Evolutionary conservation across 2,329 filamentous ascomycete species (phyloP), one percentile per base, ranked within the genome.

Genomic region (Neospermospora avenae): DNA sequence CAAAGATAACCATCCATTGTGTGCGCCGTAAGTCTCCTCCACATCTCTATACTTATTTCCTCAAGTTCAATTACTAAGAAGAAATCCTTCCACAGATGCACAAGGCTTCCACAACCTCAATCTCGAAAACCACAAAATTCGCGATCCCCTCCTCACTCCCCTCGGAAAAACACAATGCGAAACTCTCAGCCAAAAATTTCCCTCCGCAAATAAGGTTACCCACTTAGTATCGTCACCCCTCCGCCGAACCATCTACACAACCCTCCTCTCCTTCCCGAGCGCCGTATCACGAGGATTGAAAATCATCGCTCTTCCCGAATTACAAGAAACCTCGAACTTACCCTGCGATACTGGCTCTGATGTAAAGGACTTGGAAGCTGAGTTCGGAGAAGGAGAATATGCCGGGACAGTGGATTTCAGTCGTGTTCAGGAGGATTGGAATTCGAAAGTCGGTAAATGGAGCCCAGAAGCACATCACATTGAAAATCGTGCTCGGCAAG

Each of bases 101-200:
- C 80, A 91, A 76, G 91, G 90, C 75, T 85, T 84, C 72, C 93
- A 96, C 81, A 96, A 96, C 74, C 82, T 95, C 70, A 80, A 70
- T 64, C 69, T 78, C 25, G 87, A 82, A 63, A 91, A 93, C 75
- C 88, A 93, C 71, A 77, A 62, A 78, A 55, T 96, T 42, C 86
- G 73, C n/a, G 93, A 97, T 71, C 92, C 93, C 1, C 78, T 84
- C 61, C 82, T 96, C 57, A 96, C 93, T 1, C 78, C 83, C 0
- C 79, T 87, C n/a, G 93, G 93, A 68, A 80, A 87, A 71, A 70
- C 84, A 63, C 91, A 97, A 80, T 96, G 91, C 77, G 77, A 74
- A 25, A 73, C 75, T 16, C 85, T 96, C 42, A 75, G 81, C 68
- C 71, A 78, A 31, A 63, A 67, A 20, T 96, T 96, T 72, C 84